These are phyloP conservation scores for Colletotrichum liaoningense DNA, from an alignment of 2,329 filamentous ascomycete species.

Conservation along the genomic window DNA sequence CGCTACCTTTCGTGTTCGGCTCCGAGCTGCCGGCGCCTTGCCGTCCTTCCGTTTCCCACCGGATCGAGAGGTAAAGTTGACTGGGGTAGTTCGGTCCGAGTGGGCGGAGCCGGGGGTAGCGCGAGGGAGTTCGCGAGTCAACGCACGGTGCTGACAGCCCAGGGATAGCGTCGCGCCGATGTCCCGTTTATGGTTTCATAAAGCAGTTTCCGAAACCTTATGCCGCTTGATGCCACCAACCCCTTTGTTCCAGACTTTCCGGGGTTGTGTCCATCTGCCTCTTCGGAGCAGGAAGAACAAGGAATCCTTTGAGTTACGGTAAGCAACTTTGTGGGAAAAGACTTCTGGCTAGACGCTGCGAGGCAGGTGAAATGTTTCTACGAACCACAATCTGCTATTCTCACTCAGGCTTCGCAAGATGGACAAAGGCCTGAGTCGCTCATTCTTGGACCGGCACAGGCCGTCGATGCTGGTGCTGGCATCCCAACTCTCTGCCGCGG, in stretches of 20 bases:
- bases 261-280: background rate
- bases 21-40: background rate
- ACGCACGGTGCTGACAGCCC: background rate
- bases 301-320: background rate
- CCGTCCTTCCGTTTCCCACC: background rate
- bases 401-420: background rate
- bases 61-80: background rate
- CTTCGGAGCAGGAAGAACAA: slow-evolving; percentile 14
- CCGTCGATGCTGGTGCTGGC: slow-evolving; percentile 17
- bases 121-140: no score
- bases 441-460: slow-evolving; percentile 24
- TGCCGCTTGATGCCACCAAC: background rate
- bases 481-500: slow-evolving; percentile 24
- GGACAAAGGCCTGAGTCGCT: slow-evolving; percentile 17
- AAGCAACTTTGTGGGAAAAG: background rate
- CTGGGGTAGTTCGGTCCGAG: slow-evolving; percentile 15
- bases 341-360: background rate
- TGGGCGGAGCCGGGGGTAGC: background rate
- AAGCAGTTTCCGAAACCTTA: slow-evolving; percentile 24
- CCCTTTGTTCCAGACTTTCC: background rate
- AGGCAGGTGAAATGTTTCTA: background rate
- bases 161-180: background rate
- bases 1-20: background rate
- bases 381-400: background rate
- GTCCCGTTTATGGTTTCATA: slow-evolving; percentile 8